Conservation (phyloP, 2,329 filamentous ascomycete species). For the Pyricularia pennisetigena region DNA sequence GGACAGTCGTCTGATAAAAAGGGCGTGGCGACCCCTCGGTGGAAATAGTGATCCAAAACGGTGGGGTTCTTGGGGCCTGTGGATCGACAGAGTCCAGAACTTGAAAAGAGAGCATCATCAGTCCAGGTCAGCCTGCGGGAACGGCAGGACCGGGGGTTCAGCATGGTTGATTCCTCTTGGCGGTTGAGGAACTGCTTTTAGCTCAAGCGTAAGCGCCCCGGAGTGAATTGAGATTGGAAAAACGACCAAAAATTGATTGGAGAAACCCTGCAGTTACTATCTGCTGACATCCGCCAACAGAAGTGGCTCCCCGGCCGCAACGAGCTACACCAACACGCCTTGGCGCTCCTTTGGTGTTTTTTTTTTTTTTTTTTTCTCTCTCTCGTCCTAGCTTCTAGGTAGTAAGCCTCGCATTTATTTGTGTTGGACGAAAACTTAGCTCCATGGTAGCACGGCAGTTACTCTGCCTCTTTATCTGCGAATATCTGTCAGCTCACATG, state of each 20-base stretch:
- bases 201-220: neutral
- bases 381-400: neutral
- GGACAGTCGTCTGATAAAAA: neutral
- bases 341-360: neutral
- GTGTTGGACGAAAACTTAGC: neutral
- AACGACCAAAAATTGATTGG: neutral
- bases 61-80: neutral
- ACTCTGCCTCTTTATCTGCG: neutral
- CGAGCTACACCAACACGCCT: neutral
- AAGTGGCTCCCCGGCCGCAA: neutral
- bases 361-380: too few species aligned
- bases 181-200: neutral
- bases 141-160: neutral
- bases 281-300: neutral
- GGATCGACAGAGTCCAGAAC: neutral
- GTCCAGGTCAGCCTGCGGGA: neutral
- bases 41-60: neutral
- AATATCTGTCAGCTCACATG: neutral
- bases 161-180: neutral
- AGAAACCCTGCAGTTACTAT: neutral
- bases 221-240: neutral
- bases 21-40: neutral
- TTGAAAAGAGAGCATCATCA: neutral
- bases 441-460: neutral
- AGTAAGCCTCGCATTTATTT: neutral